Base-by-base conservation (phyloP, 139 green algal species). In the Eudorina sp. region DNA sequence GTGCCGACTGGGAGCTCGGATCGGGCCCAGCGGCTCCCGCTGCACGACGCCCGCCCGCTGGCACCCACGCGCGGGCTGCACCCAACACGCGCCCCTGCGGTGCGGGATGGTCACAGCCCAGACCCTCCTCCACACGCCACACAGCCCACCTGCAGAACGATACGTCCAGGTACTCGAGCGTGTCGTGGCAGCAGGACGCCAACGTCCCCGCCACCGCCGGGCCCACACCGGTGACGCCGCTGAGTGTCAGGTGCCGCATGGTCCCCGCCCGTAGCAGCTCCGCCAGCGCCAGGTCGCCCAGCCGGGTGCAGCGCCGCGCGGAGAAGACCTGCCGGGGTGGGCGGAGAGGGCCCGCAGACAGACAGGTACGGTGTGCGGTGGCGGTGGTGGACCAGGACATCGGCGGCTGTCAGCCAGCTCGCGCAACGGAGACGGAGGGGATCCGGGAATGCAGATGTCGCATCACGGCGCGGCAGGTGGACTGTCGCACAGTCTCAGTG, bases 251-350 rank as follows among this genome's bases (percentile, higher is more conserved):
- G 46, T 68, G 62, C 36, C 38, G 80, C 73, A 97, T 62, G 38
- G 53, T 73, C 60, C 91, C 84, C 9, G 64, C 29, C 41, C 82
- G 41, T 19, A 90, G 89, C 25, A 94, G 62, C 18, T 75, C 66
- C 0, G 89, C 84, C 7, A 97, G 36, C 4, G 85, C 89, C 13
- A n/a, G 87, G 68, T 95, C 93, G 4, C 81, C 88, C 31, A 96
- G 80, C 9, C 55, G 58, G 16, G 21, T 38, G 86, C 93, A 96
- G 58, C 93, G 85, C 16, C 90, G 85, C 45, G 94, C 81, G 0
- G 91, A 94, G 27, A 95, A 80, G 11, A 80, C 51, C 86, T 88
- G 79, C 11, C 36, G 34, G n/a, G 13, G 51, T 13, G 51, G n/a
- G n/a, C 51, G 51, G 51, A n/a, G n/a, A 58, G 13, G 51, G 51